Conservation (phyloP, 805 yeast species). For the Metschnikowia reukaufii region DNA sequence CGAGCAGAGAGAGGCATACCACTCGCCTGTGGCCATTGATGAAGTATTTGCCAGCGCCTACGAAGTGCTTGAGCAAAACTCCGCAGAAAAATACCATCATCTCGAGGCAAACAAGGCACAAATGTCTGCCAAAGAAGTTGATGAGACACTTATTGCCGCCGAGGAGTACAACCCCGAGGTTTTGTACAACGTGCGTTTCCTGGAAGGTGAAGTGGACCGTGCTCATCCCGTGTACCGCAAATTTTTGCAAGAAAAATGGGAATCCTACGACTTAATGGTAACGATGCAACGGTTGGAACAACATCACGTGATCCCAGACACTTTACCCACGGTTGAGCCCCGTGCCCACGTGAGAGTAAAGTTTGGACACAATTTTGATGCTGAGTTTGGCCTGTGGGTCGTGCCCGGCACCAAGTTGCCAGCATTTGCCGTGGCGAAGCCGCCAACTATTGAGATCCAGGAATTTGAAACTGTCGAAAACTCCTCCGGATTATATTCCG, state of each 20-base stretch:
- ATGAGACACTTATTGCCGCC: slow-evolving; percentile 52
- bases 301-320: slow-evolving; percentile 85
- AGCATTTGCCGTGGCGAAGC: slow-evolving; percentile 66
- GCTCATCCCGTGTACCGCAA: slow-evolving; percentile 78
- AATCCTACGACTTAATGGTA: slow-evolving; percentile 64
- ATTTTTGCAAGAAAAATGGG: slow-evolving; percentile 71
- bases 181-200: slow-evolving; percentile 57
- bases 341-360: slow-evolving; percentile 69
- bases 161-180: slow-evolving; percentile 86
- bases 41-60: slow-evolving; percentile 74
- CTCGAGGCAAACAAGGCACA: slow-evolving; percentile 24
- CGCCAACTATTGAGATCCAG: slow-evolving; percentile 76
- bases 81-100: slow-evolving; percentile 38
- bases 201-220: slow-evolving; percentile 55
- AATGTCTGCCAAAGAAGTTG: slow-evolving; percentile 19
- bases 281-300: slow-evolving; percentile 92
- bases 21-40: slow-evolving; percentile 66
- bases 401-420: slow-evolving; percentile 79
- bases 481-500: slow-evolving; percentile 62
- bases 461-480: slow-evolving; percentile 56
- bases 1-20: slow-evolving; percentile 51
- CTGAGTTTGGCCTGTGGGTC: slow-evolving; percentile 63
- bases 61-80: slow-evolving; percentile 53
- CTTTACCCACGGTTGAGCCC: slow-evolving; percentile 86
- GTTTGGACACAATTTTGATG: slow-evolving; percentile 63